Evolutionary conservation across 2,329 filamentous ascomycete species (phyloP), one percentile per base, ranked within the genome.

Genomic region (Colletotrichum agaves): DNA sequence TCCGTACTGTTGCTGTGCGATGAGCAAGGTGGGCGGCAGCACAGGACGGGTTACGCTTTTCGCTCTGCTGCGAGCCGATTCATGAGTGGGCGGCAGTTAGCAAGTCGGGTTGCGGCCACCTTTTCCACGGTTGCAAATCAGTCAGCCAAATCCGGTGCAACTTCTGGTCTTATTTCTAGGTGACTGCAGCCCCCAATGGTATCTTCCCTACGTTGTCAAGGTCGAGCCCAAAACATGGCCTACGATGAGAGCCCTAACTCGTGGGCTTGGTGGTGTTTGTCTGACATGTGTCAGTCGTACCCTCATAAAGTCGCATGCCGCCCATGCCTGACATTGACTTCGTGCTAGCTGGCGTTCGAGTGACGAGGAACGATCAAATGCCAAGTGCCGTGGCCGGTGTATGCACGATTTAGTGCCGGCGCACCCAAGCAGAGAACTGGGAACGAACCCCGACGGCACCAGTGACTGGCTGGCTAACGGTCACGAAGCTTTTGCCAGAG

Each of bases 231-330:
- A 47, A 46, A 65, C 61, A 64, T n/a, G 33, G n/a, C 4, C 47
- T 37, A n/a, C 39, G 41, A 65, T 53, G 41, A 41, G 60, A 65
- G 61, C 61, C 46, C 65, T 41, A 68, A 60, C 27, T 31, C 19
- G n/a, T 12, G 15, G 41, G 8, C 7, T 23, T 55, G 33, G 35
- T 49, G 47, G 39, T 60, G 33, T 65, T 65, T 37, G 39, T 50
- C 15, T 65, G 61, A 49, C 65, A 60, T 68, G 61, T 68, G 65
- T 55, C 61, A 68, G 21, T 49, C 21, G 33, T 37, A 19, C 47
- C 21, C 47, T 15, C 61, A 23, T 27, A 7, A 27, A 27, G 27
- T 27, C 27, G 27, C 27, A 27, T 27, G 2, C 27, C 23, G 23
- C 23, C 23, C 23, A 27, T 27, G 27, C 27, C 6, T 27, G 27